Percentiles rank a stretch among this genome's conserved stretches.
phyloP scores from a whole-genome alignment of 306 rosid species.

The Pachyrhizus erosus region DNA sequence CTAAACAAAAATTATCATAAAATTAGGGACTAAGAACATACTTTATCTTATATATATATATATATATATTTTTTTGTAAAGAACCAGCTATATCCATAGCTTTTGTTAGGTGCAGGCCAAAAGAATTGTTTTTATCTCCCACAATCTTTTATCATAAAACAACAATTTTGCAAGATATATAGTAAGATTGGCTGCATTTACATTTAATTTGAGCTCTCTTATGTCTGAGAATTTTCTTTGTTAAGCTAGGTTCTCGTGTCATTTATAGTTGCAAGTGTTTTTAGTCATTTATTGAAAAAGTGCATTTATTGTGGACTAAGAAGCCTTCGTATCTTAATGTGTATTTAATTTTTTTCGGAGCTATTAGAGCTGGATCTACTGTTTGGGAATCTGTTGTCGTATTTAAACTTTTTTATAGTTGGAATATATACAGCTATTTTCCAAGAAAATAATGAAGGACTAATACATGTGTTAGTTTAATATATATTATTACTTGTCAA shows the following conservation, averaged over 20 bases:
- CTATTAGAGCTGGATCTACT: too few relatives aligned
- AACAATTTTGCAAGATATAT: neutral
- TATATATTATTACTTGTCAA: constrained; percentile 2
- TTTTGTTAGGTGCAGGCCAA: neutral
- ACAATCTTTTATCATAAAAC: neutral
- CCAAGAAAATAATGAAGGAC: constrained; percentile 15
- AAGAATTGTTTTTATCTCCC: neutral
- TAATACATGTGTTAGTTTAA: neutral
- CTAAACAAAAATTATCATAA: too few relatives aligned
- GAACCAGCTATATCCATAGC: neutral
- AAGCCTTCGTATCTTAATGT: too few relatives aligned
- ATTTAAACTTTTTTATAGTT: constrained; percentile 13
- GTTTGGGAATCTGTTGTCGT: neutral
- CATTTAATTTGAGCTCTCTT: constrained; percentile 5
- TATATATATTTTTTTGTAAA: neutral
- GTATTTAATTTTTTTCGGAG: too few relatives aligned
- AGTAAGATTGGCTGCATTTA: neutral
- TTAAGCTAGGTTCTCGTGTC: neutral
- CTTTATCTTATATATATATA: too few relatives aligned
- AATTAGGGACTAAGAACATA: too few relatives aligned
- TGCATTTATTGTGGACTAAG: too few relatives aligned
- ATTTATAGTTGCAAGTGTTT: neutral
- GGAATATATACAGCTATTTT: neutral
- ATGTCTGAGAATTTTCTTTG: neutral
- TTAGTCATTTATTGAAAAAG: neutral